Base-by-base conservation (phyloP, 164 flowering plant genomes). In the Litsea cubeba region DNA sequence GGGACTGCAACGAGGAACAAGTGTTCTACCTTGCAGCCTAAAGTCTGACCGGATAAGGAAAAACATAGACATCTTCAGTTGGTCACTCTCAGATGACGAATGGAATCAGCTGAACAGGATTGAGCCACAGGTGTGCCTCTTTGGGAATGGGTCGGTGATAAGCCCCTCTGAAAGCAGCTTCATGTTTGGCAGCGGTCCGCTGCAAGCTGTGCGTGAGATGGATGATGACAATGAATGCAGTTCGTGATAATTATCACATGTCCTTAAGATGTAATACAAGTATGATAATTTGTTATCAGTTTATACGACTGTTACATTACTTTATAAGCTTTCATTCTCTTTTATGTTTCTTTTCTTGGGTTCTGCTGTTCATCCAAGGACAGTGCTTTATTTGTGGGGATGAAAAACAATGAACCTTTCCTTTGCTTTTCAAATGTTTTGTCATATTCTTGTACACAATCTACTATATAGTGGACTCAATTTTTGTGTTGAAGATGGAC, bases 1-100 rank as follows among this genome's bases (percentile, higher is more conserved):
- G 93, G 93, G 93, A 71, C 75, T 89, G 62, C 91, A 88, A 75
- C 82, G 91, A 80, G 93, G 93, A 71, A 88, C 89, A 54, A 84
- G 91, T 76, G 91, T 88, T 18, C 87, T 88, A 23, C 91, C 94
- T 14, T 88, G 90, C 69, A 89, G 94, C 76, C 71, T 88, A 73
- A 88, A 86, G 67, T 81, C 86, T 20, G 89, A 88, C 4, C 71
- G 91, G 69, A 89, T 88, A 74, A 82, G 58, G 73, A 82, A 78
- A 77, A 88, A 86, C 80, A 82, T 86, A 15, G 90, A 87, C 78
- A 85, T 89, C 23, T 87, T 89, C 81, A 83, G 74, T 69, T 89
- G 94, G 91, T 84, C 84, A 0, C 83, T 88, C 57, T 83, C 93
- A 0, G 90, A 88, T 20, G 82, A 77, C 0, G 91, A 89, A 71